These are phyloP conservation scores for Aegle marmelos DNA, from an alignment of 345 rosid species.

Conservation along the genomic window DNA sequence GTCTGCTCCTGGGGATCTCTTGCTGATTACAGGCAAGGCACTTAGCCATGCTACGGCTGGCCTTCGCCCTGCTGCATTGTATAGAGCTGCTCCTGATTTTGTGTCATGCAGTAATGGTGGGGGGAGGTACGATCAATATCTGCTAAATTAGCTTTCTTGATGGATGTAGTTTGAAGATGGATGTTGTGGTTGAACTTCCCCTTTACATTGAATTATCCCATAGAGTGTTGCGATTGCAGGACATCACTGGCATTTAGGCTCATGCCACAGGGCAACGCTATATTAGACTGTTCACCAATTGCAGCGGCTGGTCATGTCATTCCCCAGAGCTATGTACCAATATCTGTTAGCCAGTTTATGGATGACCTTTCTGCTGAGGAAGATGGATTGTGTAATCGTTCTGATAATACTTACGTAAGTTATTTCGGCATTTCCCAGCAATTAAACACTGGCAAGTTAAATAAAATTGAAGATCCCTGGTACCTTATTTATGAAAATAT, in stretches of 20 bases:
- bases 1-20: slow-evolving; percentile 66
- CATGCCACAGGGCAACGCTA: slow-evolving; percentile 92
- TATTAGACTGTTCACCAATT: slow-evolving; percentile 93
- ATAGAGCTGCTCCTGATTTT: slow-evolving; percentile 60
- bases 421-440: not conserved
- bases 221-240: slow-evolving; percentile 41
- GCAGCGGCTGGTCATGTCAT: slow-evolving; percentile 95
- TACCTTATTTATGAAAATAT: not conserved
- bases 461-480: not conserved
- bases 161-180: slow-evolving; percentile 8
- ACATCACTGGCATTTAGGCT: slow-evolving; percentile 84
- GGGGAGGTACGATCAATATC: slow-evolving; percentile 59
- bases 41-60: slow-evolving; percentile 96
- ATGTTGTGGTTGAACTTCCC: slow-evolving; percentile 7
- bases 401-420: slow-evolving; percentile 70
- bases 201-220: slow-evolving; percentile 7
- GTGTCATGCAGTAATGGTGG: slow-evolving; percentile 42
- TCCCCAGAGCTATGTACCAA: slow-evolving; percentile 86
- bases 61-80: slow-evolving; percentile 82
- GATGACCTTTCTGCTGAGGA: slow-evolving; percentile 97
- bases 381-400: slow-evolving; percentile 51
- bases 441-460: not conserved
- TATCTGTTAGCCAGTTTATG: slow-evolving; percentile 98
- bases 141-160: slow-evolving; percentile 8
- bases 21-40: slow-evolving; percentile 90